These are phyloP conservation scores for Ceratocystis papillata DNA, from an alignment of 2,329 filamentous ascomycete genomes.

Conservation along the genomic window DNA sequence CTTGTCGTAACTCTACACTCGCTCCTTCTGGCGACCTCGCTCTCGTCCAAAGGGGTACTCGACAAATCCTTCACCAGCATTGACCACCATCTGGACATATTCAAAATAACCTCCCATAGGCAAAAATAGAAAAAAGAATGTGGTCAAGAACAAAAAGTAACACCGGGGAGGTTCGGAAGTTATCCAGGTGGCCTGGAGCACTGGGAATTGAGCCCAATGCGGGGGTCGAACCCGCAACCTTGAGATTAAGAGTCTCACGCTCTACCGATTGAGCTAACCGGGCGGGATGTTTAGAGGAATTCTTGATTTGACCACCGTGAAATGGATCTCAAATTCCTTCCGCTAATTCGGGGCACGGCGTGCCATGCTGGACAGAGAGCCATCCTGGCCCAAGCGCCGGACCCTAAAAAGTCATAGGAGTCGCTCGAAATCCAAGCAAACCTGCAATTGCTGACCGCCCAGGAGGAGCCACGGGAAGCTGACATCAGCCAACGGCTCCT, in stretches of 20 bases:
- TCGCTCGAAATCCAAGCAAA: too few species aligned
- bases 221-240: slow-evolving; percentile 37
- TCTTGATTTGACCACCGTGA: background rate
- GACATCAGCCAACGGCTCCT: too few species aligned
- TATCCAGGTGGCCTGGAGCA: slow-evolving; percentile 24
- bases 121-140: background rate
- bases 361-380: too few species aligned
- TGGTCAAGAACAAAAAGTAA: slow-evolving; percentile 10
- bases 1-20: background rate
- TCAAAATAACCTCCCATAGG: background rate
- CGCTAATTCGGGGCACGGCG: too few species aligned
- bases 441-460: too few species aligned
- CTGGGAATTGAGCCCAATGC: slow-evolving; percentile 28
- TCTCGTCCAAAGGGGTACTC: background rate
- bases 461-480: too few species aligned
- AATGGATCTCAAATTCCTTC: background rate
- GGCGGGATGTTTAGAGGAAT: slow-evolving; percentile 29
- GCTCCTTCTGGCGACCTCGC: background rate
- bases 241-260: slow-evolving; percentile 57
- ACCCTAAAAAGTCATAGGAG: too few species aligned
- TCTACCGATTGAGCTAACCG: slow-evolving; percentile 61
- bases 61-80: background rate
- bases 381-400: too few species aligned
- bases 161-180: slow-evolving; percentile 15
- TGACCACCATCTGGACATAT: background rate